Base-by-base conservation (phyloP, 2,329 filamentous ascomycete species). In the Clarireedia paspali region DNA sequence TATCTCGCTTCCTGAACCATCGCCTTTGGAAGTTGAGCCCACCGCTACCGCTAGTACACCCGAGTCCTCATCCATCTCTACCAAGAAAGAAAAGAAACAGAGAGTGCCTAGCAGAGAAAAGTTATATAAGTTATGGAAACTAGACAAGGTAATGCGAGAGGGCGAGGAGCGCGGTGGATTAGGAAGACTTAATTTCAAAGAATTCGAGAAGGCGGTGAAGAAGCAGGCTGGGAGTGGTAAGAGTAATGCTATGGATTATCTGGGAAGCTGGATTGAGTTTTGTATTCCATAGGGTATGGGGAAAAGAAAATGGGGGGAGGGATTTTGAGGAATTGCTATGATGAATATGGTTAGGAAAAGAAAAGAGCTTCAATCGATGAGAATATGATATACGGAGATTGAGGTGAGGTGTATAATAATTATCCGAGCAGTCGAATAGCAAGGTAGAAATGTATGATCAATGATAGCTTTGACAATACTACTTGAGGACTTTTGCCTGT, bases 241-340 rank as follows among this genome's bases (percentile, higher is more conserved):
- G 27, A 79, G 78, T 14, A 82, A 83, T 67, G 74, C 85, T 53
- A 77, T 91, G 59, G 88, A 89, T 63, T 92, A 96, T 70, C 77
- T 96, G 47, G 89, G 89, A 58, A 89, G 83, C 65, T 97, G 92
- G 92, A 89, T 96, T 70, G 91, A 96, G 68, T 84, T 85, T 68
- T 87, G 83, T 69, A 85, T 87, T 62, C 83, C 82, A 24, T 69
- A 58, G 23, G 51, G 34, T 10, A 9, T 14, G 20, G 42, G 15
- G 15, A n/a, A 20, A 34, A 34, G 30, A 34, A 9, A 14, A 34
- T 4, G 10, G 9, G 12, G 9, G 20, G 20, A 20, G 20, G 20
- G 20, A 34, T 34, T 34, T 34, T 9, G 30, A 12, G 27, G 27
- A 9, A 30, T 12, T 34, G 10, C 10, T 34, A 34, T 34, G 10